These are phyloP conservation scores for Cystobasidium sp. DNA, from an alignment of 1,284 basidiomycete genomes.

Conservation along the genomic window DNA sequence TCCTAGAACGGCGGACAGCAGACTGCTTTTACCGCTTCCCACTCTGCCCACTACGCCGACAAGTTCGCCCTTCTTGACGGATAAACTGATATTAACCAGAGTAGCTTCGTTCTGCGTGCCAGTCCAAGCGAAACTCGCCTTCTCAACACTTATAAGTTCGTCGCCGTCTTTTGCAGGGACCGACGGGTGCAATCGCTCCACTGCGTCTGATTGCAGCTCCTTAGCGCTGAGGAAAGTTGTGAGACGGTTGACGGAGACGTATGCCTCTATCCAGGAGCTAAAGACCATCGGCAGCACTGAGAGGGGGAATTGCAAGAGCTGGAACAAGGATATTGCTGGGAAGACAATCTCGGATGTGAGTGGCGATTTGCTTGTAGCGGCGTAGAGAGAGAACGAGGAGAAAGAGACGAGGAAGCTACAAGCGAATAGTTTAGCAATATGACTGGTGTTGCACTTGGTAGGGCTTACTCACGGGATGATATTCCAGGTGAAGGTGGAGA, in stretches of 20 bases:
- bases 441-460: background rate
- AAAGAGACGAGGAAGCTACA: constrained; percentile 75
- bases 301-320: constrained; percentile 84
- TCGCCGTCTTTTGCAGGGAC: constrained; percentile 65
- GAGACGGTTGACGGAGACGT: constrained; percentile 82
- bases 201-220: constrained; percentile 78
- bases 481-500: constrained; percentile 59
- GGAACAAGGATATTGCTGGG: constrained; percentile 90
- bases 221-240: constrained; percentile 75
- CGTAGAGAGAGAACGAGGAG: constrained; percentile 81
- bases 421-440: constrained; percentile 52
- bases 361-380: constrained; percentile 69
- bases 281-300: constrained; percentile 61
- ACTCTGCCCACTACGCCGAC: constrained; percentile 85
- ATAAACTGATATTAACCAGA: constrained; percentile 61
- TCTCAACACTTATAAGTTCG: constrained; percentile 65
- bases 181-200: constrained; percentile 61
- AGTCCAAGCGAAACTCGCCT: constrained; percentile 58
- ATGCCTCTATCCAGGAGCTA: constrained; percentile 78
- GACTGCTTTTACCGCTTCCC: constrained; percentile 76
- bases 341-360: constrained; percentile 91
- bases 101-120: constrained; percentile 48
- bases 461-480: constrained; percentile 26
- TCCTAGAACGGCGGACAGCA: constrained; percentile 71
- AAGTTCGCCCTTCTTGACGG: constrained; percentile 74